Evolutionary conservation across 2,329 filamentous ascomycete species (phyloP), one percentile per base, ranked within the genome.

Genomic region (Penicillium sp.): DNA sequence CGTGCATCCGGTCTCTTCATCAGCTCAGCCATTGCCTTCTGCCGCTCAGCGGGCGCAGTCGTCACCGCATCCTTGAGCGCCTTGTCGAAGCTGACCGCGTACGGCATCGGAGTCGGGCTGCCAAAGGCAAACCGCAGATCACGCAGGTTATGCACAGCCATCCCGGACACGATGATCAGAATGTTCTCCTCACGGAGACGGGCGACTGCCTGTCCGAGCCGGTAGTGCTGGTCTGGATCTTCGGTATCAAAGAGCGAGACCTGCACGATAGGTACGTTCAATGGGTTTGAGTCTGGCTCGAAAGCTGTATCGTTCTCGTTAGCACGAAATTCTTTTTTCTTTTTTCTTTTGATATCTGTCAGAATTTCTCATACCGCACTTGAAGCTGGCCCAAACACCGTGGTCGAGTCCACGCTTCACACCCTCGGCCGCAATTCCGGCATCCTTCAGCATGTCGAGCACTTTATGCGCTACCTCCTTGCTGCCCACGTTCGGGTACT

Each of bases 301-400:
- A 89, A 89, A 14, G 84, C 84, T 79, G 51, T 27, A 48, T 39
- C 10, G n/a, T 27, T 16, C 32, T 13, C 6, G 23, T 51, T 40
- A 53, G 42, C 18, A 40, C 14, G 4, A 34, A 14, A 13, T 13
- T 34, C 13, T 11, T 34, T 5, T 3, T 46, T 41, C 32, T n/a
- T 47, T 38, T 10, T 7, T 4, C 18, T 27, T n/a, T n/a, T n/a
- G n/a, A n/a, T 40, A 14, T 32, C 47, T 18, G 3, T 34, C 26
- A 7, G 36, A 16, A 36, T 1, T 13, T 13, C 7, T 71, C 75
- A 32, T 70, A 79, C 76, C 75, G 58, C 72, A 76, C 58, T 80
- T 81, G 69, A 91, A 90, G 10, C 83, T 82, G 0, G 83, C 85
- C 79, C 87, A 91, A 23, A 91, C 87, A 18, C 89, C 89, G 66